Percentiles rank a stretch among this genome's conserved stretches.
Evolutionary conservation across 805 yeast genomes (phyloP).

Genomic region (Saturnispora ahearnii): DNA sequence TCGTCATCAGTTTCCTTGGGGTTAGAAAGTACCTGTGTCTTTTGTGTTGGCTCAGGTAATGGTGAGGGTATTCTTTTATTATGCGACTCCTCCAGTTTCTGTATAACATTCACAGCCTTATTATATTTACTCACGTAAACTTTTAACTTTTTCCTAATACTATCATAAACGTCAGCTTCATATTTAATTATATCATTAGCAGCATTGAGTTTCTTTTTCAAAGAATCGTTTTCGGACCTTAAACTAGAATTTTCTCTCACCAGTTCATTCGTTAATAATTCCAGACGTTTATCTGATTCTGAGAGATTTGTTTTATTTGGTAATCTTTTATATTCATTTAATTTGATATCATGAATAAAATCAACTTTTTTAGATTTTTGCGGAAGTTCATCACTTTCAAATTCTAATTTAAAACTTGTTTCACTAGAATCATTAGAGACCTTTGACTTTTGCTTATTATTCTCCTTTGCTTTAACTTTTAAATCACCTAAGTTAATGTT

Average conservation of each 20-base stretch:
- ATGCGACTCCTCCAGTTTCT: neutral
- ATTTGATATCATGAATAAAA: neutral
- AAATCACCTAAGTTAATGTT: constrained; percentile 16
- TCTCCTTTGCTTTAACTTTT: constrained; percentile 7
- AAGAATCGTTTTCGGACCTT: constrained; percentile 4
- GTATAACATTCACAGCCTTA: neutral
- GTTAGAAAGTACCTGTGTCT: neutral
- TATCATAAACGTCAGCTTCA: constrained; percentile 10
- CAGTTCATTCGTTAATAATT: constrained; percentile 3
- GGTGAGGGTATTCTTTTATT: neutral
- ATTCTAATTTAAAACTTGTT: constrained; percentile 2
- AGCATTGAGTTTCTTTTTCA: constrained; percentile 13
- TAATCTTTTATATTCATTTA: constrained; percentile 4
- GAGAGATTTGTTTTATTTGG: constrained; percentile 6
- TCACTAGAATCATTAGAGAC: neutral
- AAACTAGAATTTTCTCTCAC: neutral
- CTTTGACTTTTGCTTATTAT: constrained; percentile 1
- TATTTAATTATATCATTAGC: constrained; percentile 21
- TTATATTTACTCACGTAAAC: constrained; percentile 9
- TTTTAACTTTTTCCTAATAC: constrained; percentile 14
- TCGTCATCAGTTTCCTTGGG: neutral
- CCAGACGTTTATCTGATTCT: constrained; percentile 12
- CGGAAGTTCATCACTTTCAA: neutral
- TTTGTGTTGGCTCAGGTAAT: neutral
- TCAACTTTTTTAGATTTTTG: neutral